Percentiles rank a stretch among this genome's conserved stretches.
These are phyloP conservation scores for Linnemannia hyalina DNA, from an alignment of 192 early-diverging fungal genomes.

Conservation along the genomic window DNA sequence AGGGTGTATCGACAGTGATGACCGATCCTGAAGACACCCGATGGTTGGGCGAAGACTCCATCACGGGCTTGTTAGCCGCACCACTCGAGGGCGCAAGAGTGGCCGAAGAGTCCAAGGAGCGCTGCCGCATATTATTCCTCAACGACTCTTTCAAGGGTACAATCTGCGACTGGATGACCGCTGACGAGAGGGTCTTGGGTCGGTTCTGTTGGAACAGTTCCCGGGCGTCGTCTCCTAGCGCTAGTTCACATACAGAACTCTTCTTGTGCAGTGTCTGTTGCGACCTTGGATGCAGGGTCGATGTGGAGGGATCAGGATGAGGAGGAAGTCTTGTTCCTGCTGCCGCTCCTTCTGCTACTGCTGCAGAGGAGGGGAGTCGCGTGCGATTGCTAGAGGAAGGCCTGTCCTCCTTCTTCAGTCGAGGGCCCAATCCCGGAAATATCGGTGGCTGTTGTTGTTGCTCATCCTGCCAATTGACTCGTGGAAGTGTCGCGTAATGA, in stretches of 20 bases:
- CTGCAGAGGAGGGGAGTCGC: neutral
- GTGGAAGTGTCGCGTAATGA: constrained; percentile 46
- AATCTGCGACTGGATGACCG: constrained; percentile 33
- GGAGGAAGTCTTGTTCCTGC: neutral
- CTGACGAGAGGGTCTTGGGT: constrained; percentile 42
- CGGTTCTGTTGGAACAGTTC: constrained; percentile 45
- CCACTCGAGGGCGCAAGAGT: neutral
- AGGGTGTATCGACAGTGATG: neutral
- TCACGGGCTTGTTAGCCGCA: neutral
- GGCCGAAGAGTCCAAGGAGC: constrained; percentile 3
- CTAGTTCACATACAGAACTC: constrained; percentile 40
- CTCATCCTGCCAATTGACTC: constrained; percentile 14
- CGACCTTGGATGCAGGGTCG: neutral
- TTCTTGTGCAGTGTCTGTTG: constrained; percentile 4
- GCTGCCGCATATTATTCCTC: constrained; percentile 10
- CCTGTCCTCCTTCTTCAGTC: neutral
- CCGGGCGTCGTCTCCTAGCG: constrained; percentile 39
- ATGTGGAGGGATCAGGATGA: neutral
- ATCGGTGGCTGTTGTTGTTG: neutral
- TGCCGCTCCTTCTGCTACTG: neutral
- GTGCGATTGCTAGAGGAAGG: neutral
- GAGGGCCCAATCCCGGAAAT: constrained; percentile 15
- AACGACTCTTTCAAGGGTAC: constrained; percentile 16
- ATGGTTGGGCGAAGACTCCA: neutral
- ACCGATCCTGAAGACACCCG: neutral